Base-by-base conservation (phyloP, 495 filamentous ascomycete genomes). In the Aspergillus coremiiformis region DNA sequence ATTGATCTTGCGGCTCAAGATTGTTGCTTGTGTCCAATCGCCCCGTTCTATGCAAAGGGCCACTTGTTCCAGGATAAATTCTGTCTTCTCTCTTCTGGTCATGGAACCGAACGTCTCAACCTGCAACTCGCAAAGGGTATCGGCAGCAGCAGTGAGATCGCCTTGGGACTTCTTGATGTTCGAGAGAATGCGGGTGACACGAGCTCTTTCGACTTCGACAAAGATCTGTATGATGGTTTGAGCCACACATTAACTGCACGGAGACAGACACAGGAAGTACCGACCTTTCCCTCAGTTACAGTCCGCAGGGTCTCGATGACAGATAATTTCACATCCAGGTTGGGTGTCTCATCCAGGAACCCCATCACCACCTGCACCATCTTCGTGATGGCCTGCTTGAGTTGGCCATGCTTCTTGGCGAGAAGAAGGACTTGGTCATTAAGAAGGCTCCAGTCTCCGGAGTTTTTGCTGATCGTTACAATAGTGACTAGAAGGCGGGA, bases 61-160 rank as follows among this genome's bases (percentile, higher is more conserved):
- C 44, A 98, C 92, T 70, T 98, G 93, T 63, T 92, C 89, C 44
- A 98, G 78, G 58, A 98, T 97, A 65, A 98, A 97, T 60, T 96
- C 93, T 11, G 88, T 92, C 85, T 98, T 98, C 67, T 98, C 93
- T 54, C 94, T 83, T 58, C 92, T 78, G 39, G 87, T 85, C 93
- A 98, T 98, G 33, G 93, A 97, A 17, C 93, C 93, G 61, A 98
- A 98, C 1, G 93, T 98, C 77, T 98, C 93, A 15, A 98, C 93
- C 67, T 98, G 93, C 49, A 98, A 78, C 74, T 98, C 93, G 70
- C 93, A 98, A 20, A 98, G 79, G 49, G 89, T 93, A 57, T 95
- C 91, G 53, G 87, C 85, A 5, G 93, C 94, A 12, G 87, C 84
- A 62, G 85, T 87, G 53, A 95, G 78, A 61, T 98, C 90, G 46